A percentile compares a stretch with the other conserved stretches of the same genome.
Evolutionary conservation across 139 green algal genomes (phyloP).

Genomic region (Gonium pectorale): DNA sequence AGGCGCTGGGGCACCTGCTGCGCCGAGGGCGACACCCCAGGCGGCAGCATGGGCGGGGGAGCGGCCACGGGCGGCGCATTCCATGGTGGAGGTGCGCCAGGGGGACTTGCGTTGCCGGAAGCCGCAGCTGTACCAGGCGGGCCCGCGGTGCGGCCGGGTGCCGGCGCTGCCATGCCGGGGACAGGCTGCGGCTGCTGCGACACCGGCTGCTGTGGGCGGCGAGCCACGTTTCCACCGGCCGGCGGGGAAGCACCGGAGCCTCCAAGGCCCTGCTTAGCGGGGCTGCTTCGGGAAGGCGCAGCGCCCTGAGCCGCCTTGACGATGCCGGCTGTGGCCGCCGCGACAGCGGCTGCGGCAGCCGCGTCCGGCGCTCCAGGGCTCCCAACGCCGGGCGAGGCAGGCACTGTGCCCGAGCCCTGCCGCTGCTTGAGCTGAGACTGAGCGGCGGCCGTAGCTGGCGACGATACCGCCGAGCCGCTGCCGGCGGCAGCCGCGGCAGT

Average conservation of each 20-base stretch:
- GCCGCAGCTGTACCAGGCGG: no score
- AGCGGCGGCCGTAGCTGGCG: no score
- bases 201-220: conserved; percentile 10
- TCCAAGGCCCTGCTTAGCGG: not conserved
- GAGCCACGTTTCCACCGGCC: not conserved
- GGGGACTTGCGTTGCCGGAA: no score
- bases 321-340: conserved; percentile 39
- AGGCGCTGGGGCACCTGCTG: not conserved
- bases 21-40: not conserved
- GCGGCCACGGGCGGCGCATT: not conserved
- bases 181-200: not conserved
- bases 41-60: not conserved
- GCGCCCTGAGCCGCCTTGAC: not conserved
- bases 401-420: not conserved
- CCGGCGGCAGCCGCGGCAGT: not conserved
- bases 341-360: conserved; percentile 8
- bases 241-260: not conserved
- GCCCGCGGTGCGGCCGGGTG: no score
- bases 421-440: no score
- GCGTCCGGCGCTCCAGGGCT: not conserved
- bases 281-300: not conserved
- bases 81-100: not conserved
- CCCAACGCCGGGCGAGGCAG: not conserved
- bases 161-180: no score
- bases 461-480: no score